Evolutionary conservation across 495 filamentous ascomycete species (phyloP).

Genomic region (Aspergillus mulundensis): DNA sequence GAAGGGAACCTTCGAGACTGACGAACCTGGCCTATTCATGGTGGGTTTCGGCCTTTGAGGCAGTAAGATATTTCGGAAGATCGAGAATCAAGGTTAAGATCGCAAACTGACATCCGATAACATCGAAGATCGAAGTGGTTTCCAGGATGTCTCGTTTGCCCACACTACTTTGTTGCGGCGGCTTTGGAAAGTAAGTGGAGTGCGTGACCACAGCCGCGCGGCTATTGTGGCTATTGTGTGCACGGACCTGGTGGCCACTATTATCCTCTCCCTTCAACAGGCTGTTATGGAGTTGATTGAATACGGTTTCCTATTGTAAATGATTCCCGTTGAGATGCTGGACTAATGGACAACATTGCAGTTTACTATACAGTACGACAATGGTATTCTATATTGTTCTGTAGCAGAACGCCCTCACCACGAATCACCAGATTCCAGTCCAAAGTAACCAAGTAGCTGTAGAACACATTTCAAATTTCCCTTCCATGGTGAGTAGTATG

Average conservation of each 20-base stretch:
- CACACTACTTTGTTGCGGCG: slow-evolving; percentile 38
- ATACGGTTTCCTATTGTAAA: no score
- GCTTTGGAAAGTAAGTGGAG: slow-evolving; percentile 32
- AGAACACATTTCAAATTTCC: no score
- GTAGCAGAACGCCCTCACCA: no score
- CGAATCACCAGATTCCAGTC: no score
- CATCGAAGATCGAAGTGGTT: slow-evolving; percentile 22
- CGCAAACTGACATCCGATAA: slow-evolving; percentile 12
- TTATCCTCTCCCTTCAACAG: background rate
- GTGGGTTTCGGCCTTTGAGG: background rate
- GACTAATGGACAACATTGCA: no score
- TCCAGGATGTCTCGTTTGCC: slow-evolving; percentile 26
- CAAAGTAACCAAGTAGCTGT: no score
- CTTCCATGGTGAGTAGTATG: no score
- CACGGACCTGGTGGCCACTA: slow-evolving; percentile 22
- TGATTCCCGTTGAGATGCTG: no score
- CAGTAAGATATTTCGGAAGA: background rate
- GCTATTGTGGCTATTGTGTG: slow-evolving; percentile 24
- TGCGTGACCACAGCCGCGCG: slow-evolving; percentile 38
- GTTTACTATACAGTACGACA: no score
- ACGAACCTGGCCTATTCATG: slow-evolving; percentile 47
- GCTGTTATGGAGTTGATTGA: background rate
- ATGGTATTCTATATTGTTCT: no score
- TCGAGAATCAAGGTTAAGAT: slow-evolving; percentile 12
- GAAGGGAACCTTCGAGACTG: slow-evolving; percentile 21